Evolutionary conservation across 2,329 filamentous ascomycete genomes (phyloP).

Genomic region (Paramyrothecium sp.): DNA sequence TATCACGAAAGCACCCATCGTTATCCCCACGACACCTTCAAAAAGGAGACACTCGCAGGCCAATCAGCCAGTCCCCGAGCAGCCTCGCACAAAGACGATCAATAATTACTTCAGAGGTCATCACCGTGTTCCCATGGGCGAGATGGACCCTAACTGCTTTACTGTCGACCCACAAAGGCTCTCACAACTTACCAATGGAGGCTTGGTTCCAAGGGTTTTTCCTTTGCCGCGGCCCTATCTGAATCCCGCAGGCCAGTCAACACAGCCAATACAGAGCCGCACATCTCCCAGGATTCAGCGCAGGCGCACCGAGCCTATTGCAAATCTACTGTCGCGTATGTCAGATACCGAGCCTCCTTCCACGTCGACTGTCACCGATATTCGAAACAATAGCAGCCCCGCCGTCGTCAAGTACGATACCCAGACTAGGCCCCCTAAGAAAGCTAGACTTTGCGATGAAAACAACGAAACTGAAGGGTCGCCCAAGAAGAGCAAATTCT

Average conservation of each 20-base stretch:
- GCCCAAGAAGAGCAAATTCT: constrained; percentile 54
- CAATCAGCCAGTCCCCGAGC: constrained; percentile 14
- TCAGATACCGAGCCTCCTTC: constrained; percentile 15
- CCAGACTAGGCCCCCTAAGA: constrained; percentile 50
- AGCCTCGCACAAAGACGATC: constrained; percentile 47
- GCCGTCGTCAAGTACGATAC: constrained; percentile 16
- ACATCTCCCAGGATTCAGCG: constrained; percentile 41
- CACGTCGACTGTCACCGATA: constrained; percentile 6
- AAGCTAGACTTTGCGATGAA: constrained; percentile 53
- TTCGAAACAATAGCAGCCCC: constrained; percentile 5
- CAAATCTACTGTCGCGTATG: constrained; percentile 37
- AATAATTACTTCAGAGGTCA: constrained; percentile 52
- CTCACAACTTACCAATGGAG: constrained; percentile 47
- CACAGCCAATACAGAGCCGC: constrained; percentile 15
- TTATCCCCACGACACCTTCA: constrained; percentile 38
- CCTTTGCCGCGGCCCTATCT: constrained; percentile 59
- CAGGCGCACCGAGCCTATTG: constrained; percentile 51
- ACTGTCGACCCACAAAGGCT: constrained; percentile 47
- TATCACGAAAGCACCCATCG: constrained; percentile 73
- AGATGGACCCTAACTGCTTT: constrained; percentile 63
- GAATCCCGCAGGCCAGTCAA: constrained; percentile 28
- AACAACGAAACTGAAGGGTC: constrained; percentile 27
- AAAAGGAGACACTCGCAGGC: constrained; percentile 41
- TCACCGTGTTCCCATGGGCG: constrained; percentile 55
- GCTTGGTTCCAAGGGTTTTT: constrained; percentile 53